Percentiles rank a stretch among this genome's conserved stretches.
phyloP scores from a whole-genome alignment of 2,329 filamentous ascomycete genomes.

The Talaromyces pinophilus region DNA sequence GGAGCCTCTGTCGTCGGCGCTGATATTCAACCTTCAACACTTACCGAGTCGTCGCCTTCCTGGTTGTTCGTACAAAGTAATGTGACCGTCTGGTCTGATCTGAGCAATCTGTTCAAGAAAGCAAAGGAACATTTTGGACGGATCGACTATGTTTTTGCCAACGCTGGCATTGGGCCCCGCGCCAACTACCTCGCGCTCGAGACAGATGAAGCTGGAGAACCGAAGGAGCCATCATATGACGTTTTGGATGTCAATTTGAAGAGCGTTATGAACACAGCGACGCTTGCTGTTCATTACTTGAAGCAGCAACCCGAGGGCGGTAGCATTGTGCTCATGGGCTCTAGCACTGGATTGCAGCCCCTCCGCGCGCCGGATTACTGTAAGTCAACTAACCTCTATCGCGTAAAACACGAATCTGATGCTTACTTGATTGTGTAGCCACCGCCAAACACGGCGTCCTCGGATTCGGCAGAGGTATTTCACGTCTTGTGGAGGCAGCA shows the following conservation, averaged over 20 bases:
- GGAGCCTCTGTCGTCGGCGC: conserved; percentile 59
- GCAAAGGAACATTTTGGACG: conserved; percentile 46
- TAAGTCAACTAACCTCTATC: neutral
- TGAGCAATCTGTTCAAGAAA: conserved; percentile 55
- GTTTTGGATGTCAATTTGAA: conserved; percentile 55
- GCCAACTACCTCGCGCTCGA: conserved; percentile 51
- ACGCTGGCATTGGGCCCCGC: conserved; percentile 57
- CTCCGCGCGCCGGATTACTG: conserved; percentile 55
- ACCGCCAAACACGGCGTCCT: conserved; percentile 59
- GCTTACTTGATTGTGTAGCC: conserved; percentile 25
- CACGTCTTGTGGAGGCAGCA: conserved; percentile 45
- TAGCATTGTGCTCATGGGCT: conserved; percentile 58
- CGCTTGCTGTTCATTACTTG: conserved; percentile 54
- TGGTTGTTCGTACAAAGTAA: conserved; percentile 51
- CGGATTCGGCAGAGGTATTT: conserved; percentile 54
- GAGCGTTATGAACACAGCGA: conserved; percentile 53
- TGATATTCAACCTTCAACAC: conserved; percentile 51
- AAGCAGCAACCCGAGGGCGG: conserved; percentile 51
- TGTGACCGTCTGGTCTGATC: conserved; percentile 54
- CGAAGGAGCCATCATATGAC: conserved; percentile 47
- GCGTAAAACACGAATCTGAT: too few relatives aligned
- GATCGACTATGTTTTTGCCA: conserved; percentile 55
- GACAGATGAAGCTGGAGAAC: conserved; percentile 54
- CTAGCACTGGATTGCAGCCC: conserved; percentile 54
- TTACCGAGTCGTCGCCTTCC: conserved; percentile 24